Percentiles rank a stretch among this genome's conserved stretches.
Conservation (phyloP, 2,329 filamentous ascomycete genomes). For the Aspergillus novofumigatus region DNA sequence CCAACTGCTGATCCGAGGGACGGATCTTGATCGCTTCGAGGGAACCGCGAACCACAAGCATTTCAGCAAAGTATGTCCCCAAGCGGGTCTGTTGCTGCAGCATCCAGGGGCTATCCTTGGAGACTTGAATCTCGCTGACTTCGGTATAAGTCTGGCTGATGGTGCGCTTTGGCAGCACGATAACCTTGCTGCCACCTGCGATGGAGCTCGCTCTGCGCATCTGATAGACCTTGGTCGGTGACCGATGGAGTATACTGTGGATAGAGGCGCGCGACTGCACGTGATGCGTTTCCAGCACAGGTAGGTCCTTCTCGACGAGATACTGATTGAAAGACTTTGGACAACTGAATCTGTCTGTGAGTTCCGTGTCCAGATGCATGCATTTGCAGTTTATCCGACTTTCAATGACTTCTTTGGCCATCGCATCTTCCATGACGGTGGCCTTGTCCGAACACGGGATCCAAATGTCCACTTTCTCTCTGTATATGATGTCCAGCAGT, state of each 20-base stretch:
- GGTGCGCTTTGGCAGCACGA: slow-evolving; percentile 56
- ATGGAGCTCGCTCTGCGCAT: slow-evolving; percentile 48
- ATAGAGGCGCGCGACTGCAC: slow-evolving; percentile 54
- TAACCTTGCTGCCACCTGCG: slow-evolving; percentile 56
- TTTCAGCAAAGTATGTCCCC: slow-evolving; percentile 67
- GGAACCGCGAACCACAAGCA: slow-evolving; percentile 61
- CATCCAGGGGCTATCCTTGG: slow-evolving; percentile 56
- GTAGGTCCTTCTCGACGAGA: slow-evolving; percentile 51
- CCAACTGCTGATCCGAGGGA: slow-evolving; percentile 59
- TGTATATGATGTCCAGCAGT: slow-evolving; percentile 56
- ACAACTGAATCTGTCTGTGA: slow-evolving; percentile 58
- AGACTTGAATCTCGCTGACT: slow-evolving; percentile 53
- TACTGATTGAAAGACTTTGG: slow-evolving; percentile 63
- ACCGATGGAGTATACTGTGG: slow-evolving; percentile 48
- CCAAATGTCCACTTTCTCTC: slow-evolving; percentile 66
- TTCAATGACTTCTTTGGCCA: slow-evolving; percentile 60
- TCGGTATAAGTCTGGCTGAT: slow-evolving; percentile 52
- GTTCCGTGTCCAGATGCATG: slow-evolving; percentile 58
- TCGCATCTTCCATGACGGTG: slow-evolving; percentile 62
- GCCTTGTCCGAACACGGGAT: slow-evolving; percentile 68
- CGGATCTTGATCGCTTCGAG: slow-evolving; percentile 66
- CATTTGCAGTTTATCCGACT: slow-evolving; percentile 55
- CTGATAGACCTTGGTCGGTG: slow-evolving; percentile 52
- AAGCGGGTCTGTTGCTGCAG: slow-evolving; percentile 65
- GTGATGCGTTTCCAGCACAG: slow-evolving; percentile 49